Evolutionary conservation across 2,329 filamentous ascomycete species (phyloP), one percentile per base, ranked within the genome.

Genomic region (Trichophyton schoenleinii): DNA sequence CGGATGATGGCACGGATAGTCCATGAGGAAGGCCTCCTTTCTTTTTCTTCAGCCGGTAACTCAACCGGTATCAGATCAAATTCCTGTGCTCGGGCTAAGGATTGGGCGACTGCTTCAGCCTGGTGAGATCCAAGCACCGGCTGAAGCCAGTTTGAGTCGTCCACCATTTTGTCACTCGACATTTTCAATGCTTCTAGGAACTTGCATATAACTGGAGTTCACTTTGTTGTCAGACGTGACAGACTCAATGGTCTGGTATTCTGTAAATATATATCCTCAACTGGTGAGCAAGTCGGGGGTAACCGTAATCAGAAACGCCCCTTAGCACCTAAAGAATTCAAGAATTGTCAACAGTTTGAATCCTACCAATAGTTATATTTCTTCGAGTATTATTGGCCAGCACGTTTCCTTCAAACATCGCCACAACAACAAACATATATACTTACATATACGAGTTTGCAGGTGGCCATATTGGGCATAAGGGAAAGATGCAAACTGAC

Each of bases 1-100:
- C 46, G 38, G 18, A 63, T 58, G 2, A 25, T 36, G 8, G 36
- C 25, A n/a, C 52, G 57, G 20, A 63, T 20, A 3, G 60, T 57
- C 62, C 62, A 63, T 41, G 60, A 60, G 6, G 55, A 18, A 18
- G 31, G 31, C 18, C 3, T 28, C 13, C 25, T 18, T 13, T 15
- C 7, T n/a, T 25, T n/a, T 31, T 53, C 49, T 13, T 18, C 22
- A 6, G 8, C 22, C 5, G 22, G 3, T 31, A 11, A 15, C 49
- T 18, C 22, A 6, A n/a, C 22, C 5, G 22, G 3, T 31, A 11
- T 25, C 49, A 34, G 49, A 25, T 53, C 25, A 7, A 53, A 11
- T 11, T 53, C 49, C 49, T 53, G 22, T 31, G 49, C 49, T 25
- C 49, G 49, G 22, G 9, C 49, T 31, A 53, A 25, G 13, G 49